Evolutionary conservation across 2,329 filamentous ascomycete species (phyloP), one percentile per base, ranked within the genome.

Genomic region (Pseudopithomyces maydicus): DNA sequence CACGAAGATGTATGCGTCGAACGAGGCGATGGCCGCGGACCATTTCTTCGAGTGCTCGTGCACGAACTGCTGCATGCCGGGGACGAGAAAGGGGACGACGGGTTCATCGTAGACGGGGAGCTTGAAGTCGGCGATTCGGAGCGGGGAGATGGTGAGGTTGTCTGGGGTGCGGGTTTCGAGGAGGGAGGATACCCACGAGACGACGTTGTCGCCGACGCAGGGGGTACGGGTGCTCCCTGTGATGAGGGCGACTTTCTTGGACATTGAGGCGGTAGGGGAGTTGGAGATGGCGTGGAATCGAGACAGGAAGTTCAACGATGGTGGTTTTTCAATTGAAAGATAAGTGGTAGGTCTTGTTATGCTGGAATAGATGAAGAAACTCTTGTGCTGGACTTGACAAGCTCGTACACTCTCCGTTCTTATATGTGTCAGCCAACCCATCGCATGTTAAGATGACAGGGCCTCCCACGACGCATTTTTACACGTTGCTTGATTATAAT

Each of bases 1-100:
- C 42, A 84, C 78, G 46, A 84, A 72, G 33, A 85, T 67, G 67
- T 82, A 84, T 15, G 67, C 81, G 47, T 81, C 77, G 68, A 81
- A 76, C 23, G 70, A 68, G n/a, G 68, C 60, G 38, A 84, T 80
- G 57, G 77, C 75, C 4, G 64, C 65, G 32, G 74, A 79, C 82
- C 83, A 85, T 0, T 66, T 69, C n/a, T 71, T 74, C 33, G 77
- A 77, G 67, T 81, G 75, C n/a, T 75, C 73, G 41, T 79, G 65
- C 6, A 70, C 61, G 64, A 79, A 82, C 26, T 74, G 65, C 7
- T 64, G 70, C 5, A 68, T 55, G 0, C 59, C 64, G 2, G 79
- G 79, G 0, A 81, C 72, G 59, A 74, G 69, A 15, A 69, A 69
- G 0, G 80, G 80, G 11, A 77, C 65, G 11, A 73, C 69, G 0